A percentile compares a stretch with the other conserved stretches of the same genome.
Evolutionary conservation across 306 rosid species (phyloP).

Genomic region (Prunus fruticosa): DNA sequence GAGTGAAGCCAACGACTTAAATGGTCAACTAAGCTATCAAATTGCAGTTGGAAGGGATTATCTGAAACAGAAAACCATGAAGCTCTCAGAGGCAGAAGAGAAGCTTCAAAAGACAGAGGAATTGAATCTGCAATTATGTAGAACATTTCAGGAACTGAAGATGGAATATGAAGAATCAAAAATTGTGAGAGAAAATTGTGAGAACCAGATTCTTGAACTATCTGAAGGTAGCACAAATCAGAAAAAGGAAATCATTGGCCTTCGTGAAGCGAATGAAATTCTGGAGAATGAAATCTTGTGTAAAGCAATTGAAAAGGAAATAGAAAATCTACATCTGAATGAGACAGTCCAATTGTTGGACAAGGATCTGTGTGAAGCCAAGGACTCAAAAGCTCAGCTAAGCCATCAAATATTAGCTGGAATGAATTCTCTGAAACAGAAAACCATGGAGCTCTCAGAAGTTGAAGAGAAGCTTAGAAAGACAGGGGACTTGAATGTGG

Average conservation of each 20-base stretch:
- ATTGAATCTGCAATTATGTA: constrained; percentile 55
- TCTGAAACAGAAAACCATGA: constrained; percentile 46
- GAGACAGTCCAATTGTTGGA: constrained; percentile 47
- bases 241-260: constrained; percentile 55
- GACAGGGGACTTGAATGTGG: constrained; percentile 49
- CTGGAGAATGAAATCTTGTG: constrained; percentile 46
- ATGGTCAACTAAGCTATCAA: constrained; percentile 50
- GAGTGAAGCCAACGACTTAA: constrained; percentile 42
- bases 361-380: constrained; percentile 48
- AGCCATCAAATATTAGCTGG: constrained; percentile 43
- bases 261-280: constrained; percentile 49
- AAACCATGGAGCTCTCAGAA: constrained; percentile 58
- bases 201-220: constrained; percentile 59
- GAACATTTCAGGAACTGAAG: constrained; percentile 58
- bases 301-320: constrained; percentile 51
- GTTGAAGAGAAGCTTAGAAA: constrained; percentile 57
- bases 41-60: constrained; percentile 41
- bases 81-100: constrained; percentile 60
- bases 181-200: constrained; percentile 39
- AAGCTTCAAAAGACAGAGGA: constrained; percentile 50
- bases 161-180: constrained; percentile 50
- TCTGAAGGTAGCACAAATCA: constrained; percentile 51
- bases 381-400: constrained; percentile 45
- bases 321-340: constrained; percentile 31
- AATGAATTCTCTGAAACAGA: constrained; percentile 43